A percentile compares a stretch with the other conserved stretches of the same genome.
phyloP scores from a whole-genome alignment of 345 rosid genomes.

The Eucalyptus polybractea region DNA sequence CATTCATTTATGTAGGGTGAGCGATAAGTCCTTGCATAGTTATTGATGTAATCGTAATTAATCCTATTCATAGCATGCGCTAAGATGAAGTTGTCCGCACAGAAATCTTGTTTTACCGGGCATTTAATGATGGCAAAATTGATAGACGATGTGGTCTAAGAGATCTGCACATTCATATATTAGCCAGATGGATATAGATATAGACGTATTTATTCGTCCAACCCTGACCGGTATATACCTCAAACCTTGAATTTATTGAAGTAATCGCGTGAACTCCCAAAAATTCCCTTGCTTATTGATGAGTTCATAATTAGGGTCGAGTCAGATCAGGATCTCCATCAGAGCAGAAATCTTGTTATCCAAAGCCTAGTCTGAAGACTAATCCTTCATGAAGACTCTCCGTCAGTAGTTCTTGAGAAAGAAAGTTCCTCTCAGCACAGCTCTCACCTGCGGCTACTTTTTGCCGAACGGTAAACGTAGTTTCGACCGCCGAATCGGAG shows the following conservation, averaged over 20 bases:
- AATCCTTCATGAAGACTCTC: too few relatives aligned
- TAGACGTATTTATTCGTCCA: background rate
- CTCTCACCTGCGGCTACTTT: too few relatives aligned
- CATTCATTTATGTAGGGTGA: background rate
- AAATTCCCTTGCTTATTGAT: background rate
- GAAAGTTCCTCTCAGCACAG: too few relatives aligned
- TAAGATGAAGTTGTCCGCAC: background rate
- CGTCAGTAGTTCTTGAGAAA: too few relatives aligned
- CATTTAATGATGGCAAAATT: background rate
- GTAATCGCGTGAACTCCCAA: background rate
- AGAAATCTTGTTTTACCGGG: background rate
- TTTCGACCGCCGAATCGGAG: too few relatives aligned
- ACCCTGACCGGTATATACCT: rapidly evolving
- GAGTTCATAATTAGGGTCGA: background rate
- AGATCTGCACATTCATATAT: background rate
- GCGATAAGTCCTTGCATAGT: background rate
- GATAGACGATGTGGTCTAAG: background rate
- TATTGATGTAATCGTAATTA: background rate
- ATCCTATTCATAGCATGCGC: background rate
- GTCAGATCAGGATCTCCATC: too few relatives aligned
- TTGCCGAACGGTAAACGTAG: too few relatives aligned
- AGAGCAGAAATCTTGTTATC: background rate
- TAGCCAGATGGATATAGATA: background rate
- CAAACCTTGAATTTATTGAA: background rate
- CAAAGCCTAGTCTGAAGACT: too few relatives aligned